phyloP scores from a whole-genome alignment of 371 early-diverging fungal species.

The Apophysomyces variabilis region DNA sequence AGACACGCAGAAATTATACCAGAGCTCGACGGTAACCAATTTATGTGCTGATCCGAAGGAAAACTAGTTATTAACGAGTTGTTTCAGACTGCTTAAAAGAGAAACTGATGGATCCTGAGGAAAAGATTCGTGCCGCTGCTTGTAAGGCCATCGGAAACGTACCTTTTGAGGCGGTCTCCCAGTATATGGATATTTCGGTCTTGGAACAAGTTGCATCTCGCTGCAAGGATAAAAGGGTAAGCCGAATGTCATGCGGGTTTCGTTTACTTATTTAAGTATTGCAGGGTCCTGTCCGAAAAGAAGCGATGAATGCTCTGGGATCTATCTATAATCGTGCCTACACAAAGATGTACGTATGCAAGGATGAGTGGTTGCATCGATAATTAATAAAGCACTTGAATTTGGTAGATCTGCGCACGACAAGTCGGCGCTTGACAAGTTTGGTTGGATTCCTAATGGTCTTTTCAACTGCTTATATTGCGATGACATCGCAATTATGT shows the following conservation, averaged over 20 bases:
- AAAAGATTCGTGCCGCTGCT: constrained; percentile 84
- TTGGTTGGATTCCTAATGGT: constrained; percentile 84
- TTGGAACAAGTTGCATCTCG: constrained; percentile 73
- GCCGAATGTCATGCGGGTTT: background rate
- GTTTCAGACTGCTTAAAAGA: constrained; percentile 61
- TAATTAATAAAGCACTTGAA: background rate
- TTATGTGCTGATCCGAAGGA: constrained; percentile 14
- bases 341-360: constrained; percentile 59
- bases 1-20: constrained; percentile 68
- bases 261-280: background rate
- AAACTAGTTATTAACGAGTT: background rate
- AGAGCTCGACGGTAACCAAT: constrained; percentile 67
- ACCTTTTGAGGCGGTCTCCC: constrained; percentile 56
- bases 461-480: constrained; percentile 80
- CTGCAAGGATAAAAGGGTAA: constrained; percentile 87
- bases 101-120: constrained; percentile 90
- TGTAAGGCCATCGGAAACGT: constrained; percentile 74
- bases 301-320: constrained; percentile 77
- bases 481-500: constrained; percentile 79
- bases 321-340: constrained; percentile 73
- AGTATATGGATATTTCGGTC: constrained; percentile 61
- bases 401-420: constrained; percentile 17
- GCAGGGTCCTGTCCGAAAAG: constrained; percentile 65
- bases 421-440: constrained; percentile 43
- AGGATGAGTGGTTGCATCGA: background rate